Evolutionary conservation across 2,329 filamentous ascomycete genomes (phyloP).

Genomic region (Aspergillus fumigatus): DNA sequence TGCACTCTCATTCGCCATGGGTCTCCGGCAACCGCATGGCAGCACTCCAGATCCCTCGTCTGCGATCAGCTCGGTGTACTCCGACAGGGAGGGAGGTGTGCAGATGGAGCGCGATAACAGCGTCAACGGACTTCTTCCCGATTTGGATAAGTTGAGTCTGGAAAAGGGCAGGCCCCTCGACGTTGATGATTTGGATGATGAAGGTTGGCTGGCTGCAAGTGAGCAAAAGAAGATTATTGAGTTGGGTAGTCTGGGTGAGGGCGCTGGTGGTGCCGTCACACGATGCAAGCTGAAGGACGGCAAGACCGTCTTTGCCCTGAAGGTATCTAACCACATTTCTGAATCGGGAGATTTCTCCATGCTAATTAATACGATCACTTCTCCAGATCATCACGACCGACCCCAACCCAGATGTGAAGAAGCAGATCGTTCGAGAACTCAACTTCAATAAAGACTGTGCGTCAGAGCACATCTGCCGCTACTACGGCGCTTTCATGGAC

Average conservation of each 20-base stretch:
- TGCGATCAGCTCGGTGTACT: conserved; percentile 79
- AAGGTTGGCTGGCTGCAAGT: conserved; percentile 91
- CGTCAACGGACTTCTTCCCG: conserved; percentile 67
- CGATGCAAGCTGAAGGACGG: conserved; percentile 83
- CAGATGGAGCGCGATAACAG: conserved; percentile 81
- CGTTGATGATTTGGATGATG: conserved; percentile 90
- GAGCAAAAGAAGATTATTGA: conserved; percentile 83
- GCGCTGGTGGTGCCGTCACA: conserved; percentile 92
- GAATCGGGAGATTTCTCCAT: neutral
- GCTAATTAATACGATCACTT: conserved; percentile 15
- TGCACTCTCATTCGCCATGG: conserved; percentile 74
- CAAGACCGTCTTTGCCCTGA: conserved; percentile 92
- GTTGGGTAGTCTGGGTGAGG: conserved; percentile 84
- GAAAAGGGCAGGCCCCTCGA: conserved; percentile 81
- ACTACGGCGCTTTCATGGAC: conserved; percentile 96
- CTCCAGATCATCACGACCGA: conserved; percentile 92
- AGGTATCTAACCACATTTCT: conserved; percentile 52
- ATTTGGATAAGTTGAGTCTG: conserved; percentile 73
- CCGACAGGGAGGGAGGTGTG: conserved; percentile 68
- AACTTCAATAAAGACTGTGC: conserved; percentile 98
- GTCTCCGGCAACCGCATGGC: conserved; percentile 54
- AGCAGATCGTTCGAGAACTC: conserved; percentile 93
- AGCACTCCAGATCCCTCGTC: conserved; percentile 80
- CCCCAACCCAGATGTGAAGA: conserved; percentile 95
- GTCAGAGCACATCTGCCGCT: conserved; percentile 92